phyloP scores from a whole-genome alignment of 2,329 filamentous ascomycete species.

The Phialocephala sp. region DNA sequence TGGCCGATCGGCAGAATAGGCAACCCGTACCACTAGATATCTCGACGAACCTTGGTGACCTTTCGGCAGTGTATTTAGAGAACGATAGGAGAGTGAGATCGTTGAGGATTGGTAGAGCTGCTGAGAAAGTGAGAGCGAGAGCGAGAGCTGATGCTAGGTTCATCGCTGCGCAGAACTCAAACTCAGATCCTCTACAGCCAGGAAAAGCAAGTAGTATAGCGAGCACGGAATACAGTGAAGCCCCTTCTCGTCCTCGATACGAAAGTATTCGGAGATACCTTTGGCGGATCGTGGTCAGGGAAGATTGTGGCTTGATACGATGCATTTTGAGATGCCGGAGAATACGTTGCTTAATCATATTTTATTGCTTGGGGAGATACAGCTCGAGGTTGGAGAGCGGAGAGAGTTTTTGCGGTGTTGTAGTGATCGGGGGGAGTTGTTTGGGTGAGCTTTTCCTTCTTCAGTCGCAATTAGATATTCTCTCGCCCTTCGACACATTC shows the following conservation, averaged over 20 bases:
- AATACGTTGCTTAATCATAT: background rate
- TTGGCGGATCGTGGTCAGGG: background rate
- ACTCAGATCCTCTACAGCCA: too few species aligned
- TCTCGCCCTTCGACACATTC: too few species aligned
- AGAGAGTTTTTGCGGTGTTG: background rate
- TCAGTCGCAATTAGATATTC: too few species aligned
- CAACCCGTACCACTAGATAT: background rate
- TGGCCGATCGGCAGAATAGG: background rate
- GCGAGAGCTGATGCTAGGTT: too few species aligned
- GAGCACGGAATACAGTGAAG: too few species aligned
- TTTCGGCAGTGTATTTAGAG: background rate
- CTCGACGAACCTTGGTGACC: background rate
- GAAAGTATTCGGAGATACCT: background rate
- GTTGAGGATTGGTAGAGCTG: too few species aligned
- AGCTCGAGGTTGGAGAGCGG: background rate
- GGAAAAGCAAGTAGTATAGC: too few species aligned
- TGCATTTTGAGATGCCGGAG: background rate
- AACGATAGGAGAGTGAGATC: background rate
- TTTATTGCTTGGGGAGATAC: background rate
- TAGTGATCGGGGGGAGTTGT: background rate
- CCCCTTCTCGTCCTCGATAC: background rate
- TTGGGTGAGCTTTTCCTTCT: background rate
- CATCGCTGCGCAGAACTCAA: too few species aligned
- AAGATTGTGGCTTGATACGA: background rate
- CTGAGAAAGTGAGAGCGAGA: too few species aligned